Evolutionary conservation across 352 stramenopile species (phyloP), one percentile per base, ranked within the genome.

Genomic region (Globisporangium uncinulatum): DNA sequence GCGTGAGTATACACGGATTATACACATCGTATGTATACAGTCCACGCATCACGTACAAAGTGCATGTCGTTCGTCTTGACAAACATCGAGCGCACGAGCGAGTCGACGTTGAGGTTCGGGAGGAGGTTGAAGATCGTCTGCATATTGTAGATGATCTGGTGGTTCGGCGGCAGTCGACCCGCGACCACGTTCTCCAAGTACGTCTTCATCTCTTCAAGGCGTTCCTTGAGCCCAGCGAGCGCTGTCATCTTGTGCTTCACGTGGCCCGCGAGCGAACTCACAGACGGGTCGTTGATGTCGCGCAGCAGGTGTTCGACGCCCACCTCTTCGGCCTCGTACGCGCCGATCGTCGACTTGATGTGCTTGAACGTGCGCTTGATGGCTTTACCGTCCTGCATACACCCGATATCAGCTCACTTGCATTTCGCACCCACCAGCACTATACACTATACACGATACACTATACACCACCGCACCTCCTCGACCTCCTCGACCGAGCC

Each of bases 41-140:
- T 29, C 24, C 21, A 45, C 0, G 34, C 10, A 24, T 7, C 4
- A 93, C 71, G 66, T 88, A 97, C 91, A 58, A 99, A 96, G 76
- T 99, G 93, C 92, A 99, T 99, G 81, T 99, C 97, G 82, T 99
- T 99, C 31, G 97, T 99, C 85, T 99, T 99, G 63, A 99, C 92
- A 63, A 99, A 92, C 87, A 99, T 97, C 51, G 87, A 92, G 56
- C 92, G 85, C 58, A 99, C 94, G 56, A 99, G 87, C 68, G 97
- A 91, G 59, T 98, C 91, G 31, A 98, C 87, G 76, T 99, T 99
- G 29, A 99, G 73, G 76, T 99, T 99, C 24, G 97, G 97, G 59
- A 99, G 74, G 43, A 99, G 71, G 73, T 99, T 99, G 70, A 99
- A 97, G 68, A 99, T 99, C n/a, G 94, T 98, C 83, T 99, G 97